Evolutionary conservation across 441 rosid genomes (phyloP), one percentile per base, ranked within the genome.

Genomic region (Croton setiger): DNA sequence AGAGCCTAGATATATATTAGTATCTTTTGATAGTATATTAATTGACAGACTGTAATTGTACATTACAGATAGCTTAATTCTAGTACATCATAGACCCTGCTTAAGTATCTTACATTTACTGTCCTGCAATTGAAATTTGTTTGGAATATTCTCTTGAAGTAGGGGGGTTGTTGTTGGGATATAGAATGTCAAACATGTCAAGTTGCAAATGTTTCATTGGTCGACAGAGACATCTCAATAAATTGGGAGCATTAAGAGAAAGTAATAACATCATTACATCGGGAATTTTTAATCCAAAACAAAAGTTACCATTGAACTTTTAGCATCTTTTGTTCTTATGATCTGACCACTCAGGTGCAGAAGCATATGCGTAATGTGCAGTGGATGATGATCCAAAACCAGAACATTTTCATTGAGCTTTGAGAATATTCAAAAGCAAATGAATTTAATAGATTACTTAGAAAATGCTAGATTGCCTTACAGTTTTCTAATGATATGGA

Each of bases 121-220:
- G 31, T 39, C 33, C 14, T 23, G 15, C 52, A 69, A 49, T 21
- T 60, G n/a, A 3, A 53, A 60, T 23, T 60, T 59, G 21, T 69
- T 41, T 47, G 45, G 58, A 36, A 48, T 64, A 48, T 65, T 52
- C 9, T 10, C 17, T 52, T 47, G 68, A 64, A 65, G 68, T 52
- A 51, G 17, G 11, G 17, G 27, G 36, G 15, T 18, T 17, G 13
- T 52, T 27, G 13, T 48, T 52, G 11, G 8, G 18, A 60, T 11
- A 49, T 70, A 51, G 8, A n/a, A 61, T 13, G 52, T 44, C 51
- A 69, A 4, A 3, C 31, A n/a, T 23, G n/a, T 15, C 20, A 37
- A 60, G 57, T 49, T 13, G 64, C n/a, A 23, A 21, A 37, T 51
- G 17, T 11, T 36, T 49, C 12, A 33, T 14, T 52, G 45, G 57